Percentiles rank a stretch among this genome's conserved stretches.
Evolutionary conservation across 805 yeast species (phyloP).

Genomic region (Saccharomycopsis fodiens): DNA sequence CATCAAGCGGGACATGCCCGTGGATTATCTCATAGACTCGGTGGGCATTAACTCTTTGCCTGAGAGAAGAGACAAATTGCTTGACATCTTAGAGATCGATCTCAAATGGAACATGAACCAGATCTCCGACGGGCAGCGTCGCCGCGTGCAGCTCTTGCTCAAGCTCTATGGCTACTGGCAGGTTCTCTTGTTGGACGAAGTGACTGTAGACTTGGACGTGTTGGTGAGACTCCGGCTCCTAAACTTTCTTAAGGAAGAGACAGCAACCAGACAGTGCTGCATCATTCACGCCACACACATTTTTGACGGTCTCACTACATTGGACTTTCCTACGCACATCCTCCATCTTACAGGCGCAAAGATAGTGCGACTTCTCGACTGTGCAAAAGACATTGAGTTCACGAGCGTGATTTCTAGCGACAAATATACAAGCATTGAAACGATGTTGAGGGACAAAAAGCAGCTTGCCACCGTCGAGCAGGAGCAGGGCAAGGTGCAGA

Average conservation of each 20-base stretch:
- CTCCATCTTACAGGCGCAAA: conserved; percentile 71
- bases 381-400: conserved; percentile 29
- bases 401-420: conserved; percentile 3
- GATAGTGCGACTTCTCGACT: conserved; percentile 32
- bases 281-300: conserved; percentile 94
- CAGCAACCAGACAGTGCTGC: conserved; percentile 58
- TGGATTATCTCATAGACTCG: conserved; percentile 64
- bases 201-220: conserved; percentile 94
- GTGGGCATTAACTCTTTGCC: conserved; percentile 74
- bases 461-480: conserved; percentile 23
- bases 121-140: conserved; percentile 89
- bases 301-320: conserved; percentile 76
- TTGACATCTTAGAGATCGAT: conserved; percentile 78
- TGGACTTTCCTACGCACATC: conserved; percentile 77
- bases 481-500: conserved; percentile 27
- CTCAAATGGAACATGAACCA: conserved; percentile 87
- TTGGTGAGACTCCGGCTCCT: conserved; percentile 74
- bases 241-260: conserved; percentile 65
- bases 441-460: conserved; percentile 6
- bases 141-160: conserved; percentile 91
- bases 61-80: conserved; percentile 69
- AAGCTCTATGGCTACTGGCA: conserved; percentile 90
- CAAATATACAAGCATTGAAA: neutral
- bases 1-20: conserved; percentile 87
- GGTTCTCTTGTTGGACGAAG: conserved; percentile 84